Evolutionary conservation across 1,139 yeast species (phyloP), one percentile per base, ranked within the genome.

Genomic region (Schwanniomyces etchellsii): DNA sequence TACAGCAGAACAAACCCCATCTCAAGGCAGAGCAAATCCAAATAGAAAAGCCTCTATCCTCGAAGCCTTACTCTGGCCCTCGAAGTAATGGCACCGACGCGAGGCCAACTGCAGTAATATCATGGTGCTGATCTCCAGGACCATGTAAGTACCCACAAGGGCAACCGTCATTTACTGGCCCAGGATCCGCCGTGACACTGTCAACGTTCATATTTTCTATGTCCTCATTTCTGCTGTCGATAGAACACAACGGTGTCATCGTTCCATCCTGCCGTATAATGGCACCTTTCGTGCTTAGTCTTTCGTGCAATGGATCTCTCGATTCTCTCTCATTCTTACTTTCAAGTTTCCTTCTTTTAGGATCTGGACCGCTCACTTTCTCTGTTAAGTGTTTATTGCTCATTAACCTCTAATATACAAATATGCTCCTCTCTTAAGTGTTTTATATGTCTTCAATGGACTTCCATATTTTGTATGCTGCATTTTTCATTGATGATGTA

Each of bases 141-240:
- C 66, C 66, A 36, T 60, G 67, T 25, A 60, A 40, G 34, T 51
- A 45, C 4, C 66, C 66, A 42, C 67, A 60, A 2, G 58, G 54
- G 37, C 67, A 60, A 27, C 41, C 48, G 16, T n/a, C n/a, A n/a
- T n/a, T n/a, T n/a, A n/a, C n/a, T n/a, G n/a, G n/a, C n/a, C n/a
- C n/a, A 18, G 21, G 7, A 18, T 7, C 21, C 7, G 10, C 9
- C 21, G 21, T 18, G 21, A 10, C 21, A 18, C n/a, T n/a, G n/a
- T n/a, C n/a, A n/a, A n/a, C n/a, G n/a, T 5, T 9, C 6, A 7
- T 14, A n/a, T 9, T 20, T 9, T 20, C 21, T 12, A 7, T 10
- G 27, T 14, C 22, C 7, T 7, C 7, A 7, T n/a, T n/a, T n/a
- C n/a, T n/a, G n/a, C n/a, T n/a, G n/a, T 25, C 27, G 4, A 22